Conservation (phyloP, 805 yeast species). For the Candida argentea region DNA sequence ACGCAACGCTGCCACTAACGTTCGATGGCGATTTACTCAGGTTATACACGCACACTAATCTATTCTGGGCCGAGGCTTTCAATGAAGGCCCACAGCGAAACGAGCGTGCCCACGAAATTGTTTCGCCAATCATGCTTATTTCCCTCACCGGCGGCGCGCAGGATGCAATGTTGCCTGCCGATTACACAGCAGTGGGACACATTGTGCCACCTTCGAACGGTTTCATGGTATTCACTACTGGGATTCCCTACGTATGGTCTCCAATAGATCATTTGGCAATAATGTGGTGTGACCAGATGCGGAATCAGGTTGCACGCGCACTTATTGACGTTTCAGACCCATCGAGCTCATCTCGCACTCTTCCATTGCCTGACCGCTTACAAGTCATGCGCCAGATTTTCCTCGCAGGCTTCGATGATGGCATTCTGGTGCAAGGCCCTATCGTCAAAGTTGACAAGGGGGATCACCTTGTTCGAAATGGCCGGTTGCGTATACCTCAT, state of each 20-base stretch:
- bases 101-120: background rate
- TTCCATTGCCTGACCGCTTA: constrained; percentile 49
- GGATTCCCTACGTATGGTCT: constrained; percentile 88
- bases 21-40: constrained; percentile 81
- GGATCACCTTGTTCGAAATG: background rate
- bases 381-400: constrained; percentile 34
- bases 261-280: constrained; percentile 91
- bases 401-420: constrained; percentile 49
- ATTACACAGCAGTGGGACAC: constrained; percentile 67
- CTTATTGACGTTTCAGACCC: constrained; percentile 53
- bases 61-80: constrained; percentile 69
- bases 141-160: constrained; percentile 85
- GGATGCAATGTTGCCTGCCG: constrained; percentile 81
- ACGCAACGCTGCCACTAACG: constrained; percentile 83
- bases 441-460: constrained; percentile 4
- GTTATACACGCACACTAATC: constrained; percentile 64
- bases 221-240: constrained; percentile 72
- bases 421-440: constrained; percentile 1
- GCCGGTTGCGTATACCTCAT: no score
- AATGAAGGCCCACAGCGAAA: constrained; percentile 13
- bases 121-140: constrained; percentile 42
- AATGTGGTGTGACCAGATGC: constrained; percentile 90
- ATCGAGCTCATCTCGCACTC: constrained; percentile 37
- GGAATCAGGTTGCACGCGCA: constrained; percentile 50
- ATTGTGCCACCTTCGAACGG: constrained; percentile 69